Evolutionary conservation across 2,329 filamentous ascomycete genomes (phyloP).

Genomic region (Karstenula rhodostoma): DNA sequence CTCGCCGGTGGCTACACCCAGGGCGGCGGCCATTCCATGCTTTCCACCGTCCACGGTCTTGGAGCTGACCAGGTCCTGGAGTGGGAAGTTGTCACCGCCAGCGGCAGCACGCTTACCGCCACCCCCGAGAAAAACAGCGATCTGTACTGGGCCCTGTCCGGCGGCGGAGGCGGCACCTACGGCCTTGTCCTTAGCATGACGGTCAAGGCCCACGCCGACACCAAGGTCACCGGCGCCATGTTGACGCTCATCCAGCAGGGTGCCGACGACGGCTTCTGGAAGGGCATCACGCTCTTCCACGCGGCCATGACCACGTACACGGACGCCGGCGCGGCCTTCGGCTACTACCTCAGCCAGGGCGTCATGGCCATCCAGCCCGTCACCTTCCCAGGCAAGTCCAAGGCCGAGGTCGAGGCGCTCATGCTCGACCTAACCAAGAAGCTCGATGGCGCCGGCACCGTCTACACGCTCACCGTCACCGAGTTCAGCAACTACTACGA

Average conservation of each 20-base stretch:
- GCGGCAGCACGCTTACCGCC: conserved; percentile 39
- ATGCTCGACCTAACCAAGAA: too few relatives aligned
- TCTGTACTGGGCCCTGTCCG: conserved; percentile 48
- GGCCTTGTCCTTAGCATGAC: conserved; percentile 29
- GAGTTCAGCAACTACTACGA: not conserved
- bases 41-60: conserved; percentile 28
- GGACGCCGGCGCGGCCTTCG: not conserved
- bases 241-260: not conserved
- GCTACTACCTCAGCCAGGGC: too few relatives aligned
- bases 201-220: conserved; percentile 21
- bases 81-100: conserved; percentile 43
- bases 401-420: too few relatives aligned
- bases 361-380: not conserved
- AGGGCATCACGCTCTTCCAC: conserved; percentile 5
- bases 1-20: conserved; percentile 43
- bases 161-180: conserved; percentile 35
- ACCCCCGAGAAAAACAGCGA: conserved; percentile 39
- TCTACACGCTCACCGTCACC: not conserved
- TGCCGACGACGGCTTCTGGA: conserved; percentile 12
- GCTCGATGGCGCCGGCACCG: not conserved
- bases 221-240: conserved; percentile 11
- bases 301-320: not conserved
- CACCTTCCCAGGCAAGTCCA: too few relatives aligned
- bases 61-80: conserved; percentile 43
- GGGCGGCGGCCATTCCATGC: conserved; percentile 39